Base-by-base conservation (phyloP, 371 early-diverging fungal genomes). In the Hamiltosporidium magnivora region DNA sequence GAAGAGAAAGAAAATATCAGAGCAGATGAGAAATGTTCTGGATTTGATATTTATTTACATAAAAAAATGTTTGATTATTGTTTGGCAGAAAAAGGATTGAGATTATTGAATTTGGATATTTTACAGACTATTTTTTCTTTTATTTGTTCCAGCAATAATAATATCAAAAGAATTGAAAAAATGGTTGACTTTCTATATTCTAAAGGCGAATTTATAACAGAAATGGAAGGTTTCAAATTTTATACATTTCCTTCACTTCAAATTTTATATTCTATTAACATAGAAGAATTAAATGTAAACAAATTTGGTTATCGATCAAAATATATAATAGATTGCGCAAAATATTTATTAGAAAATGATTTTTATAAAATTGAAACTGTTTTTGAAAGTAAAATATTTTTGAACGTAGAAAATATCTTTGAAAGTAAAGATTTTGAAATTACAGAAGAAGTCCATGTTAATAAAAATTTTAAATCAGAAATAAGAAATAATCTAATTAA, bases 101-200 rank as follows among this genome's bases (percentile, higher is more conserved):
- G 75, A 40, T 61, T 73, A 2, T 58, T 78, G 38, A 70, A 60
- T 12, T 64, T 68, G 52, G 69, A 70, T 44, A 14, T 78, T 53
- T 14, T 64, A 54, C 44, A 70, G 1, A 73, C 75, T 1, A 69
- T 78, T 55, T 78, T 78, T 63, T 73, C 75, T 36, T 78, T 78
- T 63, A 75, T 78, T 49, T 75, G 75, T 64, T 68, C 68, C 1
- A 25, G 64, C 8, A 78, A 78, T 63, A 78, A 78, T 52, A 75
- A 75, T 58, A 65, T 78, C 40, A 64, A 65, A 55, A 43, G 79
- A 66, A 78, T 78, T 49, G 66, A 63, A 0, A 70, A 54, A 61
- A 78, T 78, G 79, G 79, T 78, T 1, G 40, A 60, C 9, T 69
- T 46, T 71, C 63, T 78, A 40, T 75, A 66, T 54, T 58, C 63